phyloP scores from a whole-genome alignment of 2,329 filamentous ascomycete species.

The Cercospora citrullina region DNA sequence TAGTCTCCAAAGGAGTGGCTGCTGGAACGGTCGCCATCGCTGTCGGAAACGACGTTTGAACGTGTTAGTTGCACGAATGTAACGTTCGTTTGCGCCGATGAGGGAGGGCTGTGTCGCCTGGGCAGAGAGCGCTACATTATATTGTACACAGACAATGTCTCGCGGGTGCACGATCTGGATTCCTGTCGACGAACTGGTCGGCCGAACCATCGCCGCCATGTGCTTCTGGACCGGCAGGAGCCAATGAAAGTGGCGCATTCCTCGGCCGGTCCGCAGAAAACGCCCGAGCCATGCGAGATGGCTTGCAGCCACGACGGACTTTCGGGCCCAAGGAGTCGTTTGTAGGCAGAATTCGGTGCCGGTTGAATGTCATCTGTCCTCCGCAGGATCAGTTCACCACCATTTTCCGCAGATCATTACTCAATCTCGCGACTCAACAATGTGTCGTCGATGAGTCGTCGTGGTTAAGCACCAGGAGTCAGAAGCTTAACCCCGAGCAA shows the following conservation, averaged over 20 bases:
- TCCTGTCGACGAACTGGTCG: neutral
- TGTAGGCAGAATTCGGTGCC: slow-evolving; percentile 1
- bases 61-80: neutral
- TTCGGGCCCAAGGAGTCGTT: neutral
- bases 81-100: neutral
- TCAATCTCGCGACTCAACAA: neutral
- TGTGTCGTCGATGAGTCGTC: neutral
- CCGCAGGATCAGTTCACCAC: neutral
- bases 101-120: neutral
- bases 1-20: slow-evolving; percentile 6
- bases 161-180: slow-evolving; percentile 16
- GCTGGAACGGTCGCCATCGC: slow-evolving; percentile 14
- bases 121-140: neutral
- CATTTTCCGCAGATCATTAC: neutral
- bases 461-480: neutral
- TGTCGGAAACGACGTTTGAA: neutral
- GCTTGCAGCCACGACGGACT: slow-evolving; percentile 1
- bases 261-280: neutral
- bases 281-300: neutral
- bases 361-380: neutral
- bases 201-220: neutral
- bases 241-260: neutral
- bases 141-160: slow-evolving; percentile 19
- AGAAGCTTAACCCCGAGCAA: slow-evolving; percentile 1
- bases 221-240: neutral